Evolutionary conservation across 805 yeast genomes (phyloP), one percentile per base, ranked within the genome.

Genomic region (Nakazawaea holstii): DNA sequence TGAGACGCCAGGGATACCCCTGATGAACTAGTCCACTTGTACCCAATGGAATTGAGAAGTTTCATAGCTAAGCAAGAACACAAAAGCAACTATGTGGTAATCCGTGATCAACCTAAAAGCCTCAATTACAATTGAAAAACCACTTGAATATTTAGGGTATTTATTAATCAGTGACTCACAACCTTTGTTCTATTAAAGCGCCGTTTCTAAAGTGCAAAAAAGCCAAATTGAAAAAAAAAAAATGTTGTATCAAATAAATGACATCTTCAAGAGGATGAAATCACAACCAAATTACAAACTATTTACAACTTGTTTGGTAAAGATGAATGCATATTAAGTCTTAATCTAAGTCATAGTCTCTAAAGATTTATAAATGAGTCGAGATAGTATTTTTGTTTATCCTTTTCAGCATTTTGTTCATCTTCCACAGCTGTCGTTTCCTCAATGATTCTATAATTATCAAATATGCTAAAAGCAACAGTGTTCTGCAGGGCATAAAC

Each of bases 391-490:
- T 32, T 35, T 11, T 28, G 33, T 13, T 30, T 27, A 8, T 39
- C 41, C 20, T 8, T 17, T 32, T 29, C 48, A 32, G 15, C 39
- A 9, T 37, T 10, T 24, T 17, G 33, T 15, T 26, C 38, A 13
- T 31, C 49, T 54, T n/a, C 54, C 52, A 8, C 44, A 45, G 15
- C 51, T 24, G 45, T 37, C 5, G 60, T 49, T 30, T 56, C 59
- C 6, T 47, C 49, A 32, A 62, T 42, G 35, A 63, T 63, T 44
- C 65, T 55, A 49, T 65, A 64, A 41, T 52, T 56, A 50, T 66
- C 70, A 33, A 55, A 52, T 27, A 67, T 56, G 45, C 55, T 59
- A 45, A 61, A 67, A 2, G 58, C 52, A 43, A 56, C 55, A 35
- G 59, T 53, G 39, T 62, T 50, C 33, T 62, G 61, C 10, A 62